phyloP scores from a whole-genome alignment of 495 filamentous ascomycete species.

The Talaromyces thailandensis region DNA sequence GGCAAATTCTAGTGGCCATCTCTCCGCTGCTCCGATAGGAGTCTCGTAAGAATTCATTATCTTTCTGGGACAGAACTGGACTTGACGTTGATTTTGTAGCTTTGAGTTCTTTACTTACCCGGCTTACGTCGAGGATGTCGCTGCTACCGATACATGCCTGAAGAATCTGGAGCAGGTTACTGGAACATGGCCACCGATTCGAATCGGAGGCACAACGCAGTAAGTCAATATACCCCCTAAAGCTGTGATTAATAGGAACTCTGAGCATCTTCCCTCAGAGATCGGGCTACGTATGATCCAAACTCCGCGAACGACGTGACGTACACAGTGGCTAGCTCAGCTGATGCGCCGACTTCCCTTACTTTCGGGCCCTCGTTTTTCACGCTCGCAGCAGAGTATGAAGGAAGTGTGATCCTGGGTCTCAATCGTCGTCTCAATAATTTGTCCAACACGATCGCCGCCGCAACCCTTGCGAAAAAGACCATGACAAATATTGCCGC shows the following conservation, averaged over 20 bases:
- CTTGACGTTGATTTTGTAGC: constrained; percentile 11
- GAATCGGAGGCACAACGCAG: constrained; percentile 54
- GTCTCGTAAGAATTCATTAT: constrained; percentile 33
- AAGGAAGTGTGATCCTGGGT: constrained; percentile 44
- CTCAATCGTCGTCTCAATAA: constrained; percentile 49
- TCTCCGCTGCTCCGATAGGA: constrained; percentile 36
- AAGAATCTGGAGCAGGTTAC: constrained; percentile 44
- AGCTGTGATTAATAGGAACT: too few relatives aligned
- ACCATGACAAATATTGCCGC: constrained; percentile 43
- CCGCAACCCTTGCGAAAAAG: constrained; percentile 37
- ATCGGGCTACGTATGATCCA: constrained; percentile 46
- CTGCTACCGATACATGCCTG: constrained; percentile 43
- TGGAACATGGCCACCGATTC: constrained; percentile 46
- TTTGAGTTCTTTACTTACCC: constrained; percentile 56
- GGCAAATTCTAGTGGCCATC: constrained; percentile 7
- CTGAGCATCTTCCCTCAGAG: constrained; percentile 21
- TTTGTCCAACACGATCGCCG: constrained; percentile 45
- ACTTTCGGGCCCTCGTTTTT: constrained; percentile 51
- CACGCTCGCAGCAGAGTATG: constrained; percentile 40
- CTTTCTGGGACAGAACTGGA: background rate
- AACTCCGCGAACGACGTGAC: constrained; percentile 40
- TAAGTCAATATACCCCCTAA: constrained; percentile 41
- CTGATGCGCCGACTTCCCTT: constrained; percentile 43
- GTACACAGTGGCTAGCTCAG: constrained; percentile 43
- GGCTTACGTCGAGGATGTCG: constrained; percentile 46